These are phyloP conservation scores for Nosema muscidifuracis DNA, from an alignment of 371 early-diverging fungal genomes.

Conservation along the genomic window DNA sequence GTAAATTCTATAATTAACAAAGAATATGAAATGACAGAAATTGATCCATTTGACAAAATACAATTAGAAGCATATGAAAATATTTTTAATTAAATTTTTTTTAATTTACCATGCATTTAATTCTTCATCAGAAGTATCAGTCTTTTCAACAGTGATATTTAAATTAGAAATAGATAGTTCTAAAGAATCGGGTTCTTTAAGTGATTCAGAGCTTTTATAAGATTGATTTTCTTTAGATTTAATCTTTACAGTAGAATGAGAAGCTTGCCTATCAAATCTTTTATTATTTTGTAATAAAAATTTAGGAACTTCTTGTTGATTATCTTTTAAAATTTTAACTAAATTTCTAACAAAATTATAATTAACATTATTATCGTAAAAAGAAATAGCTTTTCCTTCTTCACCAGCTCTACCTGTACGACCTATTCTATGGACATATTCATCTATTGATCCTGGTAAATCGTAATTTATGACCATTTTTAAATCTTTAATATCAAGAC, in stretches of 20 bases:
- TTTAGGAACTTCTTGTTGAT: conserved; percentile 80
- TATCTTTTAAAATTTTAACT: conserved; percentile 78
- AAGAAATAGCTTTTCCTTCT: conserved; percentile 81
- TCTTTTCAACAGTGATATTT: conserved; percentile 15
- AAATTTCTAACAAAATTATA: conserved; percentile 79
- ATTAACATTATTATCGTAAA: conserved; percentile 66
- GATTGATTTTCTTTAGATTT: too few species aligned
- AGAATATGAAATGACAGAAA: not conserved
- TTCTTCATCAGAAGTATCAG: conserved; percentile 11
- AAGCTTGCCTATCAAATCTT: too few species aligned
- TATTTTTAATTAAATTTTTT: conserved; percentile 8
- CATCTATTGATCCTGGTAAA: conserved; percentile 81
- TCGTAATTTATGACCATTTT: conserved; percentile 98
- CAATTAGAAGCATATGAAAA: not conserved
- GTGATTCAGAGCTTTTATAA: too few species aligned
- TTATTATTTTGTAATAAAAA: conserved; percentile 59
- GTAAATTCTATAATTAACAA: not conserved
- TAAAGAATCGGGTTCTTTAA: too few species aligned
- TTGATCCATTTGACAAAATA: conserved; percentile 1
- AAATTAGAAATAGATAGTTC: conserved; percentile 3
- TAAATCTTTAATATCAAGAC: conserved; percentile 93
- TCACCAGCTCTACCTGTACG: conserved; percentile 66
- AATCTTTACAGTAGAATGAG: too few species aligned
- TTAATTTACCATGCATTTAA: conserved; percentile 16
- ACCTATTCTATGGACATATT: conserved; percentile 90